Evolutionary conservation across 2,329 filamentous ascomycete species (phyloP).

Genomic region (Lecanicillium sp.): DNA sequence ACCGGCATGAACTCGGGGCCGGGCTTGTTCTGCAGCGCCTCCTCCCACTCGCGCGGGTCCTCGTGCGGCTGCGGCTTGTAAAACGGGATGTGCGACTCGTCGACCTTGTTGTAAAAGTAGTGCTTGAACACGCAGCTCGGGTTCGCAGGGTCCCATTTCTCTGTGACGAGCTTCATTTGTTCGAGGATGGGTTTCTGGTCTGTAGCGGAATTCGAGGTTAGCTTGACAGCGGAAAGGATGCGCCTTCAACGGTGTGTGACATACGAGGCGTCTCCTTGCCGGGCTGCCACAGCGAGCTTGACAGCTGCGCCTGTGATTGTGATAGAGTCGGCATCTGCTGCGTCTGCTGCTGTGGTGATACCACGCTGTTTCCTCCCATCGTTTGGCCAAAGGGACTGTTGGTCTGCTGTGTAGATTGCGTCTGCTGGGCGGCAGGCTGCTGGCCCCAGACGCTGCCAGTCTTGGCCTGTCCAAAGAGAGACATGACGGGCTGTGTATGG

Average conservation of each 20-base stretch:
- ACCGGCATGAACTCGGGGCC: constrained; percentile 71
- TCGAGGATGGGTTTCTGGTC: constrained; percentile 67
- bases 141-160: constrained; percentile 68
- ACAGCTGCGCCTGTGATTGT: constrained; percentile 41
- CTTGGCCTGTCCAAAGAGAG: constrained; percentile 37
- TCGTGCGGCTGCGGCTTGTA: constrained; percentile 66
- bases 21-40: constrained; percentile 74
- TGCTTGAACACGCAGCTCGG: constrained; percentile 69
- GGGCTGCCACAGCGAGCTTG: constrained; percentile 48
- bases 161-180: constrained; percentile 62
- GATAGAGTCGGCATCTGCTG: constrained; percentile 38
- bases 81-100: constrained; percentile 67
- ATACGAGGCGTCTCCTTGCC: constrained; percentile 45
- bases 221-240: no score
- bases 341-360: constrained; percentile 33
- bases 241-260: constrained; percentile 18
- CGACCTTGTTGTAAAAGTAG: constrained; percentile 84
- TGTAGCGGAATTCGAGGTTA: constrained; percentile 15
- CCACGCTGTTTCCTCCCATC: constrained; percentile 23
- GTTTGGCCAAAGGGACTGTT: constrained; percentile 27
- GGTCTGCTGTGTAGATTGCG: constrained; percentile 20
- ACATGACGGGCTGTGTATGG: constrained; percentile 22
- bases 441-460: constrained; percentile 33
- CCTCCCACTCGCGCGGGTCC: constrained; percentile 75
- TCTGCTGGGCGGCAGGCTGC: constrained; percentile 29